Percentiles rank a stretch among this genome's conserved stretches.
Conservation (phyloP, 768 basidiomycete species). For the Cubamyces lactineus region DNA sequence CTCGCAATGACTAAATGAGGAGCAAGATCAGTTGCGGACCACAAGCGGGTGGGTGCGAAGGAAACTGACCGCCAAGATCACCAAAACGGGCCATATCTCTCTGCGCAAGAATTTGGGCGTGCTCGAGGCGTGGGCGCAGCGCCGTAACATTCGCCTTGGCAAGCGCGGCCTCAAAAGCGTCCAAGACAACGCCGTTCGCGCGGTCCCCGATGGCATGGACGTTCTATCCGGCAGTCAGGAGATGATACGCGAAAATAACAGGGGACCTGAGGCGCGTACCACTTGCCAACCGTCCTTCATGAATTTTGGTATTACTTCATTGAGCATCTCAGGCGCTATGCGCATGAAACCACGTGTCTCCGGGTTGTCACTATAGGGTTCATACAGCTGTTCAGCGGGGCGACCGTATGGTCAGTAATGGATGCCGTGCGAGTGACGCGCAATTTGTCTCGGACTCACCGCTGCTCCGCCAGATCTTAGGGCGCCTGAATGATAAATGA, state of each 20-base stretch:
- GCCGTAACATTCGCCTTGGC: slow-evolving; percentile 62
- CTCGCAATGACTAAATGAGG: slow-evolving; percentile 75
- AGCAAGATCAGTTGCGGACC: background rate
- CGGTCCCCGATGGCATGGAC: slow-evolving; percentile 88
- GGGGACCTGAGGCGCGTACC: slow-evolving; percentile 46
- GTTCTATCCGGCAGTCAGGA: slow-evolving; percentile 53
- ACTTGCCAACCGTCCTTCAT: slow-evolving; percentile 89
- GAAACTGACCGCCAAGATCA: slow-evolving; percentile 68
- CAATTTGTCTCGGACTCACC: slow-evolving; percentile 41
- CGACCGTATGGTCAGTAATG: background rate
- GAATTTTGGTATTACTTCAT: slow-evolving; percentile 66
- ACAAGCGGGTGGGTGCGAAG: background rate
- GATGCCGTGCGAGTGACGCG: background rate
- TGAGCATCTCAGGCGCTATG: slow-evolving; percentile 60
- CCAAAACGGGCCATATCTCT: slow-evolving; percentile 78
- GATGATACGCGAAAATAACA: background rate
- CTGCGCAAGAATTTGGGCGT: slow-evolving; percentile 85
- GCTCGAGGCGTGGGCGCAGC: slow-evolving; percentile 81
- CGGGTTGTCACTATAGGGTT: slow-evolving; percentile 83
- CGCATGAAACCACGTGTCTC: slow-evolving; percentile 80
- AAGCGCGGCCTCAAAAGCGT: slow-evolving; percentile 77
- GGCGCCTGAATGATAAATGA: slow-evolving; percentile 56
- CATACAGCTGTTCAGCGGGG: slow-evolving; percentile 56
- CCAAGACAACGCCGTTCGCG: slow-evolving; percentile 81
- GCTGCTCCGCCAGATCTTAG: slow-evolving; percentile 91